Conservation (phyloP, 2,329 filamentous ascomycete genomes). For the Aspergillus tamarii region DNA sequence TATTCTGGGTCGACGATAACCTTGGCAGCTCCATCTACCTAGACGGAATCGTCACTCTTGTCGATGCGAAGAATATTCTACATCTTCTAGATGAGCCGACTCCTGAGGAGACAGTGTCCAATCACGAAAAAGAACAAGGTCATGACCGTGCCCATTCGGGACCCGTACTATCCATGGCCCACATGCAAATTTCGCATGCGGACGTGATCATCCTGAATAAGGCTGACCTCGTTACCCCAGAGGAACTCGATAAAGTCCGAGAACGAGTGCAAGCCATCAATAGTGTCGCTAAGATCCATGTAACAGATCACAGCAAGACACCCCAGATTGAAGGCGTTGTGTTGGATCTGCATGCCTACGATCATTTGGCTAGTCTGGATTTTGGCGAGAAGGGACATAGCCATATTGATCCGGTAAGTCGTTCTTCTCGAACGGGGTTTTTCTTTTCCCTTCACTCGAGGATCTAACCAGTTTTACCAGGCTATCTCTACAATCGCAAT, state of each 20-base stretch:
- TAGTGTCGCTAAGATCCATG: slow-evolving; percentile 78
- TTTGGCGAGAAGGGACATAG: slow-evolving; percentile 79
- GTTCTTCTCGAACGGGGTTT: background rate
- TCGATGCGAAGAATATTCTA: slow-evolving; percentile 92
- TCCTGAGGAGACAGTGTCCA: slow-evolving; percentile 39
- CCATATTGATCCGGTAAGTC: slow-evolving; percentile 79
- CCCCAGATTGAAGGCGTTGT: slow-evolving; percentile 83
- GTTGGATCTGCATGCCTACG: slow-evolving; percentile 90
- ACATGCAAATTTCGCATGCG: slow-evolving; percentile 94
- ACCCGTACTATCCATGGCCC: slow-evolving; percentile 83
- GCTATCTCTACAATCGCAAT: slow-evolving; percentile 84
- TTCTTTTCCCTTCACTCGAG: background rate
- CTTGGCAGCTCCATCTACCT: slow-evolving; percentile 94
- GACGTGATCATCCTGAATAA: slow-evolving; percentile 97
- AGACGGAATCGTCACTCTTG: slow-evolving; percentile 92
- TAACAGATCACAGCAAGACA: slow-evolving; percentile 78
- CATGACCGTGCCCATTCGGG: slow-evolving; percentile 51
- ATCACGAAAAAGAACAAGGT: slow-evolving; percentile 53
- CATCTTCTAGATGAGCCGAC: slow-evolving; percentile 73
- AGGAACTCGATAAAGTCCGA: slow-evolving; percentile 70
- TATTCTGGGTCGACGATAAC: slow-evolving; percentile 98
- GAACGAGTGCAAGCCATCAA: slow-evolving; percentile 83
- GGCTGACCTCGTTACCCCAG: slow-evolving; percentile 73
- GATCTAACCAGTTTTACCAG: slow-evolving; percentile 46
- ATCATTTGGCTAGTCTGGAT: slow-evolving; percentile 74